These are phyloP conservation scores for Rutstroemia sp. DNA, from an alignment of 2,329 filamentous ascomycete genomes.

Conservation along the genomic window DNA sequence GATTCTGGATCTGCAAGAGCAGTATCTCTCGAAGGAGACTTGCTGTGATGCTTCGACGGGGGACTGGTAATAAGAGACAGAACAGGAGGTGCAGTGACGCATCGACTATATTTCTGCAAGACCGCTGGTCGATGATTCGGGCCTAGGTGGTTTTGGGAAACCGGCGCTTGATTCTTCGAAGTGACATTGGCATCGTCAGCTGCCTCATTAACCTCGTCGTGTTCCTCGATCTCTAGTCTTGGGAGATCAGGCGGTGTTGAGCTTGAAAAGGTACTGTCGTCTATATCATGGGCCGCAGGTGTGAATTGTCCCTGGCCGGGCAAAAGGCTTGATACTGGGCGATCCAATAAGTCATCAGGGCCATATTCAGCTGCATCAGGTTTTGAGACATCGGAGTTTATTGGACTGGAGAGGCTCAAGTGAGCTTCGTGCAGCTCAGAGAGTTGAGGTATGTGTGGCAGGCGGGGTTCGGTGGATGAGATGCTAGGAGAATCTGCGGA, in stretches of 20 bases:
- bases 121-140: conserved; percentile 26
- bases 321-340: too few relatives aligned
- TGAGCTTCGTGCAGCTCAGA: background rate
- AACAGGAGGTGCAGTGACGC: conserved; percentile 34
- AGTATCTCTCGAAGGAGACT: conserved; percentile 17
- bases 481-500: conserved; percentile 1
- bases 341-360: too few relatives aligned
- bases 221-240: conserved; percentile 13
- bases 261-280: background rate
- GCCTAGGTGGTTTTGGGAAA: conserved; percentile 8
- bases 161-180: conserved; percentile 17
- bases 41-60: conserved; percentile 31
- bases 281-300: background rate
- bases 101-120: conserved; percentile 29
- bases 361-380: background rate
- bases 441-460: conserved; percentile 6
- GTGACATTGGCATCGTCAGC: conserved; percentile 24
- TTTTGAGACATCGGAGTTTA: background rate
- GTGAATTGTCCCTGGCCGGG: too few relatives aligned
- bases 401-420: background rate
- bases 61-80: conserved; percentile 37
- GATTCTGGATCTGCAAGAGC: conserved; percentile 24
- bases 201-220: conserved; percentile 22
- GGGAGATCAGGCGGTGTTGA: background rate
- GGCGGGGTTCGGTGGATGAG: conserved; percentile 1